phyloP scores from a whole-genome alignment of 768 basidiomycete genomes.

The Paxillus ammoniavirescens region DNA sequence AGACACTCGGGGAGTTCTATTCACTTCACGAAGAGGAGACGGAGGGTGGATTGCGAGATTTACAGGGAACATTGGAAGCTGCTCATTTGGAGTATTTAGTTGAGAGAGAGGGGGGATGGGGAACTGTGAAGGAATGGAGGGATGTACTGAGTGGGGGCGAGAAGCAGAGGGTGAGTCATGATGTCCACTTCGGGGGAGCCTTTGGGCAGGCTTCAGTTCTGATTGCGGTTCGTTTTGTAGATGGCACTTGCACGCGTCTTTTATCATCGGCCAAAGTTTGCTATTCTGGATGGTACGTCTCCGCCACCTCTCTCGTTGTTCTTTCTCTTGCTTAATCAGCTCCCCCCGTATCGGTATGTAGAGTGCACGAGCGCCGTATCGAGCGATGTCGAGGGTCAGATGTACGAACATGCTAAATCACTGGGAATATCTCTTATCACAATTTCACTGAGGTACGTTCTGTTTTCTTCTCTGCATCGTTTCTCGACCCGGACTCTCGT shows the following conservation, averaged over 20 bases:
- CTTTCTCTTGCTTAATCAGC: too few relatives aligned
- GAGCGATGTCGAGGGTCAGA: conserved; percentile 91
- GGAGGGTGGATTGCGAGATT: conserved; percentile 56
- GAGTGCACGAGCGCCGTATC: conserved; percentile 97
- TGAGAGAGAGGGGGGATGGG: conserved; percentile 85
- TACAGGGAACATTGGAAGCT: conserved; percentile 74
- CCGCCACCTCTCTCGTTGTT: neutral
- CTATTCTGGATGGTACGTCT: conserved; percentile 76
- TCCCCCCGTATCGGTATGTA: conserved; percentile 24
- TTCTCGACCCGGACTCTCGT: neutral
- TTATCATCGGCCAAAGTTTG: conserved; percentile 82
- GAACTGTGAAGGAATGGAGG: conserved; percentile 91
- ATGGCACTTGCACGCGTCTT: conserved; percentile 95
- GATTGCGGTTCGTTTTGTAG: conserved; percentile 30
- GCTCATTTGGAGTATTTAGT: conserved; percentile 86
- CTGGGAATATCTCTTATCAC: conserved; percentile 91
- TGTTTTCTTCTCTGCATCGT: neutral
- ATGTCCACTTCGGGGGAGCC: neutral
- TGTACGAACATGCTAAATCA: conserved; percentile 92
- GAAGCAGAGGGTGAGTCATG: conserved; percentile 74
- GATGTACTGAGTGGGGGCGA: conserved; percentile 96
- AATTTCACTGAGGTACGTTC: conserved; percentile 74
- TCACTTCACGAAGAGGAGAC: conserved; percentile 50
- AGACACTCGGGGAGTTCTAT: conserved; percentile 63
- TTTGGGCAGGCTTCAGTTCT: neutral